Percentiles rank a stretch among this genome's conserved stretches.
These are phyloP conservation scores for Cryptococcus neoformans DNA, from an alignment of 1,284 basidiomycete species.

Conservation along the genomic window DNA sequence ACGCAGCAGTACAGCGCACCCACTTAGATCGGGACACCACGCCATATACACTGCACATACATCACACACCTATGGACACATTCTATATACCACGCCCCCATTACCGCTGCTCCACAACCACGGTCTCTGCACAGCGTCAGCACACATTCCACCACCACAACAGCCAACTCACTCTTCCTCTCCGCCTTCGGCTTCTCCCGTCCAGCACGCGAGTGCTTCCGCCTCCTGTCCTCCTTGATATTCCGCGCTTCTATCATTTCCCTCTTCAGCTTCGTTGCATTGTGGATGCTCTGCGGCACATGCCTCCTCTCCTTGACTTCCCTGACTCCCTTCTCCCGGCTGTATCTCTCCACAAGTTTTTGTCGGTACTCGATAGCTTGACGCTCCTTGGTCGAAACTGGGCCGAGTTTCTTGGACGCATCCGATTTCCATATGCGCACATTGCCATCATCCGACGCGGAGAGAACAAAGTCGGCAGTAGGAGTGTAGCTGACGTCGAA, in stretches of 20 bases:
- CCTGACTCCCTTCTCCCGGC: slow-evolving; percentile 73
- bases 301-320: slow-evolving; percentile 80
- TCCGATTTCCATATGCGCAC: slow-evolving; percentile 95
- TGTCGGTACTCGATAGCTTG: slow-evolving; percentile 91
- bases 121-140: slow-evolving; percentile 53
- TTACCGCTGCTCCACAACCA: slow-evolving; percentile 71
- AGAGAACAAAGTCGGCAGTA: slow-evolving; percentile 88
- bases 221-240: slow-evolving; percentile 89
- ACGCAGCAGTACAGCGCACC: too few relatives aligned
- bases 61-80: too few relatives aligned
- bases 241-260: slow-evolving; percentile 88
- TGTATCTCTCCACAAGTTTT: slow-evolving; percentile 85
- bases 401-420: slow-evolving; percentile 87
- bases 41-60: too few relatives aligned
- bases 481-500: slow-evolving; percentile 69
- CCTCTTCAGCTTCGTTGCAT: slow-evolving; percentile 80
- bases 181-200: slow-evolving; percentile 88
- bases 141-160: neutral
- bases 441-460: slow-evolving; percentile 96
- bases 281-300: slow-evolving; percentile 85
- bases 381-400: slow-evolving; percentile 86
- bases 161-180: slow-evolving; percentile 62
- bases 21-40: too few relatives aligned
- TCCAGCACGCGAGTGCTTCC: slow-evolving; percentile 81
- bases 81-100: too few relatives aligned